phyloP scores from a whole-genome alignment of 2,329 filamentous ascomycete genomes.

The Aspergillus bombycis region DNA sequence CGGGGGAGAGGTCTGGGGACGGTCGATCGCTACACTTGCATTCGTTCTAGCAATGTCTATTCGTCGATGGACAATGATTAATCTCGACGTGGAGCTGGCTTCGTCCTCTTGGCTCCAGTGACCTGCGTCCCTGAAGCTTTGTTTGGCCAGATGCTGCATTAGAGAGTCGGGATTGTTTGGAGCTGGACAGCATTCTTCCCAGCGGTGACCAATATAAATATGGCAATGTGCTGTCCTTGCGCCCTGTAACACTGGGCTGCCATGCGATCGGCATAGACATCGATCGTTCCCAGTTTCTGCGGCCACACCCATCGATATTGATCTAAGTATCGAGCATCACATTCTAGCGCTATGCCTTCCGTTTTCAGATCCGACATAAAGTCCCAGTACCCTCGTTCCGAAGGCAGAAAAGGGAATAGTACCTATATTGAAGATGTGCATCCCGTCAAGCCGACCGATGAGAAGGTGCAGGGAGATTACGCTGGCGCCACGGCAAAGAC shows the following conservation, averaged over 20 bases:
- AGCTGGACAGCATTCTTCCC: not conserved
- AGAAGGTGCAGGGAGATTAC: not conserved
- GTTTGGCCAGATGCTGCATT: not conserved
- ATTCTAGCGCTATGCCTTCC: not conserved
- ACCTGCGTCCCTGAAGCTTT: not conserved
- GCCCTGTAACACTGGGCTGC: not conserved
- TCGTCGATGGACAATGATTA: not conserved
- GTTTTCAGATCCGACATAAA: not conserved
- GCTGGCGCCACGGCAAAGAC: not conserved
- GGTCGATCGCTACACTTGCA: not conserved
- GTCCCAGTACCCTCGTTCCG: not conserved
- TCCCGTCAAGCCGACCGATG: not conserved
- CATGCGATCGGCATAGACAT: not conserved
- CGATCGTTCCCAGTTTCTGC: not conserved
- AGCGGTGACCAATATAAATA: not conserved
- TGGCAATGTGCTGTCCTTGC: not conserved
- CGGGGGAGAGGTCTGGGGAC: not conserved
- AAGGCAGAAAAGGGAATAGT: not conserved
- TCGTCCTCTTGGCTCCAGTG: not conserved
- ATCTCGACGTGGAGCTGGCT: not conserved
- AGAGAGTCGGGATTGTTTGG: not conserved
- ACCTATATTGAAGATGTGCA: not conserved
- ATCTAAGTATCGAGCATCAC: not conserved
- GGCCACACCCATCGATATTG: not conserved
- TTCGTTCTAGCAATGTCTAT: not conserved